These are phyloP conservation scores for Aspergillus latus DNA, from an alignment of 2,329 filamentous ascomycete genomes.

Conservation along the genomic window DNA sequence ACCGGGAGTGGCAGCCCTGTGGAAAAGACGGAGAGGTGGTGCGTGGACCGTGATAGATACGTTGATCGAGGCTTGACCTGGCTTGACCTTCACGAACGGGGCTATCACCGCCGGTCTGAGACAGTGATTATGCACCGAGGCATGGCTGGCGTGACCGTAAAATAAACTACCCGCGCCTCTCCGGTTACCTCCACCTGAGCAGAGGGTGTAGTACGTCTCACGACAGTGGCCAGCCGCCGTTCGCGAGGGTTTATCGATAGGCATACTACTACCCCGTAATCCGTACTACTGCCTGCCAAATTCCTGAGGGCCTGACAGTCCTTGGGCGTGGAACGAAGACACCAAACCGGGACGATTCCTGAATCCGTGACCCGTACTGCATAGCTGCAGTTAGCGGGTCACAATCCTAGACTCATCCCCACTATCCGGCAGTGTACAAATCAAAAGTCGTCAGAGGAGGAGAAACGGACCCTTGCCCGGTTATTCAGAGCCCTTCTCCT, in stretches of 20 bases:
- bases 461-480: conserved; percentile 11
- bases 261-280: no score
- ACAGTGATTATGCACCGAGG: neutral
- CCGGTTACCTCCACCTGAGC: neutral
- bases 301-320: conserved; percentile 12
- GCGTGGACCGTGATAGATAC: neutral
- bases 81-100: conserved; percentile 1
- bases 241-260: conserved; percentile 8
- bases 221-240: conserved; percentile 4
- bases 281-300: conserved; percentile 1
- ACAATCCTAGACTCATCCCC: conserved; percentile 18
- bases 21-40: conserved; percentile 5
- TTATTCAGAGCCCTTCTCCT: neutral
- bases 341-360: conserved; percentile 15
- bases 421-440: conserved; percentile 21
- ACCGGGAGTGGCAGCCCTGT: conserved; percentile 15
- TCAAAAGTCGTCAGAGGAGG: conserved; percentile 22
- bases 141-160: neutral
- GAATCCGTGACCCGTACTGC: conserved; percentile 14
- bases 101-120: conserved; percentile 1
- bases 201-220: neutral
- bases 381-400: conserved; percentile 20
- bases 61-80: conserved; percentile 7
- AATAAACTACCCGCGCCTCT: neutral
- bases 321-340: conserved; percentile 28